Evolutionary conservation across 2,329 filamentous ascomycete genomes (phyloP).

Genomic region (Pseudocercospora musae): DNA sequence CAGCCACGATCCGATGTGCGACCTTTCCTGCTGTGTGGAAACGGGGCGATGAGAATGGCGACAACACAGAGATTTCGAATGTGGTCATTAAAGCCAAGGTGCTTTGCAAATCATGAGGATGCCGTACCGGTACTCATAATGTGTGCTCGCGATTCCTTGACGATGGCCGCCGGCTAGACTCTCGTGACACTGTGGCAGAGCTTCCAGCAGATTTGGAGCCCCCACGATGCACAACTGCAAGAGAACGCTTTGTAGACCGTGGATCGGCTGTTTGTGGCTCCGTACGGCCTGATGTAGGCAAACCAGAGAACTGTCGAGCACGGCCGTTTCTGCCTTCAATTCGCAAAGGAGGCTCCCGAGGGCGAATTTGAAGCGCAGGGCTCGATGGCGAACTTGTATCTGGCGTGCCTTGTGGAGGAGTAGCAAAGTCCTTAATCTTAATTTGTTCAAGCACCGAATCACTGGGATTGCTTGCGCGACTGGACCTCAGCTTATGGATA

Average conservation of each 20-base stretch:
- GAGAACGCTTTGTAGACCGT: background rate
- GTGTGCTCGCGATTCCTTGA: slow-evolving; percentile 9
- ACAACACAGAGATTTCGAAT: slow-evolving; percentile 59
- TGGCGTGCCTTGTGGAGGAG: slow-evolving; percentile 3
- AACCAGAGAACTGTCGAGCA: slow-evolving; percentile 13
- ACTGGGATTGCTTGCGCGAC: slow-evolving; percentile 3
- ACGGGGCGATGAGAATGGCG: slow-evolving; percentile 62
- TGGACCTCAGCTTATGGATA: slow-evolving; percentile 17
- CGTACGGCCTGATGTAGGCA: slow-evolving; percentile 8
- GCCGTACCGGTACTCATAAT: background rate
- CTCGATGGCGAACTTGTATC: slow-evolving; percentile 16
- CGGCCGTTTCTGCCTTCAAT: background rate
- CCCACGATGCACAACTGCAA: slow-evolving; percentile 5
- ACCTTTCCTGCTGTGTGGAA: slow-evolving; percentile 65
- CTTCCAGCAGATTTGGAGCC: slow-evolving; percentile 1
- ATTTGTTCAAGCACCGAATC: slow-evolving; percentile 1
- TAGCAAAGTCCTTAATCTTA: slow-evolving; percentile 11
- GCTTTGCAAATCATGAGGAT: slow-evolving; percentile 44
- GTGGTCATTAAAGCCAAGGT: slow-evolving; percentile 66
- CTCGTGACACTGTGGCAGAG: background rate
- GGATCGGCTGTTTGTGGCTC: slow-evolving; percentile 15
- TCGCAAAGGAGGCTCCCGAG: background rate
- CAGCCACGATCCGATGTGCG: slow-evolving; percentile 58
- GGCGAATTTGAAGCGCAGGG: slow-evolving; percentile 13
- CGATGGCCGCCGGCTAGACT: slow-evolving; percentile 2